Conservation (phyloP, 257 asterid genomes). For the Solanum chaucha region DNA sequence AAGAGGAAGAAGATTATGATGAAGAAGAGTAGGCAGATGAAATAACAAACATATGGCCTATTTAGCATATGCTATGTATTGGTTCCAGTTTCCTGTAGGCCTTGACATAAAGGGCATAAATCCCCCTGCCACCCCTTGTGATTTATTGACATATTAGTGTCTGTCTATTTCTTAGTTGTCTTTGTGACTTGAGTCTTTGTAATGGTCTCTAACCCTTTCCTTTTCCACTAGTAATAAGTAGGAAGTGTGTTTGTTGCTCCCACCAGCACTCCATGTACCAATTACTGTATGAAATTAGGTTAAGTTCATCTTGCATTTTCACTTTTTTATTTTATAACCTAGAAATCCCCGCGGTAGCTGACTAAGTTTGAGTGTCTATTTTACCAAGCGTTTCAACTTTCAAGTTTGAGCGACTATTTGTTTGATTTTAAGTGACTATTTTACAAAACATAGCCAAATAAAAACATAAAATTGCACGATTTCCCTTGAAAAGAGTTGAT, state of each 20-base stretch:
- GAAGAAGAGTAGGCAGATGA: conserved; percentile 44
- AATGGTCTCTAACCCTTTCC: not conserved
- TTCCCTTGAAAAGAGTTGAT: not conserved
- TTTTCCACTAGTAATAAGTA: not conserved
- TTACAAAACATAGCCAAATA: not conserved
- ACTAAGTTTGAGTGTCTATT: not conserved
- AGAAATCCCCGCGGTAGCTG: not conserved
- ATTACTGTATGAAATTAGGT: not conserved
- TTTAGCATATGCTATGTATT: not conserved
- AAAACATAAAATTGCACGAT: not conserved
- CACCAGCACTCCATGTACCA: not conserved
- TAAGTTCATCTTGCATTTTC: not conserved
- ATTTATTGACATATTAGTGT: not conserved
- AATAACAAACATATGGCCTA: conserved; percentile 5
- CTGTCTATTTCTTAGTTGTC: not conserved
- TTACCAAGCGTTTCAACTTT: not conserved
- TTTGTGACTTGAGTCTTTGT: not conserved
- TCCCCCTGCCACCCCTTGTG: not conserved
- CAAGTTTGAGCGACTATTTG: not conserved
- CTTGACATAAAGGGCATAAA: not conserved
- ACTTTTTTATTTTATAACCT: not conserved
- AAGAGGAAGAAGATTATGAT: conserved; percentile 78
- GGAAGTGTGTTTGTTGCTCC: not conserved
- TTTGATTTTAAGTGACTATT: not conserved
- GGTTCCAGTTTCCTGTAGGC: not conserved